phyloP scores from a whole-genome alignment of 345 rosid genomes.

The Gossypium stocksii region DNA sequence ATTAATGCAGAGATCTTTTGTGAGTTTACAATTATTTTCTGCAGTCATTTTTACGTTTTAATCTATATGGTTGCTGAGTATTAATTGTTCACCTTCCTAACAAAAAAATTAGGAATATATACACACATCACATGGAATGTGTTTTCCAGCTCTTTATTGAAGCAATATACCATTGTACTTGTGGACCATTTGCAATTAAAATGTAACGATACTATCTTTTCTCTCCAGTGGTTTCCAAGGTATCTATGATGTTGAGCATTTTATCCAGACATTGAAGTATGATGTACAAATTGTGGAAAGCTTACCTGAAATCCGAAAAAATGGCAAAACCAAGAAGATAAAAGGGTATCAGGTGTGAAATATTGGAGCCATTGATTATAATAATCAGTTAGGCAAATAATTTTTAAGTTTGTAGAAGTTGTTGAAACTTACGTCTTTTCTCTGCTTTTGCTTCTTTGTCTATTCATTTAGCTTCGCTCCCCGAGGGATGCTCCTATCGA shows the following conservation, averaged over 20 bases:
- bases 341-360: constrained; percentile 89
- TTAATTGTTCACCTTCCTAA: constrained; percentile 1
- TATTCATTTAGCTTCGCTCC: constrained; percentile 60
- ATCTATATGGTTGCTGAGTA: not conserved
- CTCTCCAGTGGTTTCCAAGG: constrained; percentile 84
- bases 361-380: not conserved
- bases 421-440: not conserved
- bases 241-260: constrained; percentile 91
- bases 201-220: constrained; percentile 6
- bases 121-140: not conserved
- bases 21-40: not conserved
- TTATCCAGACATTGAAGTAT: constrained; percentile 71
- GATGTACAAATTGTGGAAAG: constrained; percentile 87
- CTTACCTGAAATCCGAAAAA: constrained; percentile 76
- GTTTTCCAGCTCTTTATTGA: not conserved
- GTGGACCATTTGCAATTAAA: constrained; percentile 3
- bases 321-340: constrained; percentile 84
- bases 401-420: not conserved
- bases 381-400: not conserved
- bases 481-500: constrained; percentile 90
- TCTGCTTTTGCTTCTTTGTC: not conserved
- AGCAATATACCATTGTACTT: not conserved
- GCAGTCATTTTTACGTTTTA: not conserved
- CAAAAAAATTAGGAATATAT: not conserved
- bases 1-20: not conserved